Evolutionary conservation across 345 rosid genomes (phyloP).

Genomic region (Brassica napus): Da-Ae NC_063452.1:4283501-4284000

Average conservation of each 20-base stretch:
- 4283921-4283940: constrained; percentile 78
- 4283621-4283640: neutral
- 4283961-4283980: constrained; percentile 65
- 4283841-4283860: constrained; percentile 51
- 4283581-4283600: neutral
- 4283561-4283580: neutral
- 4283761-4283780: constrained; percentile 57
- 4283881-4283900: constrained; percentile 78
- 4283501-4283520: neutral
- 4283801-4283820: constrained; percentile 56
- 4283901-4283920: constrained; percentile 73
- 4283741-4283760: constrained; percentile 49
- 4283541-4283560: neutral
- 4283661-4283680: neutral
- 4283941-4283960: constrained; percentile 75
- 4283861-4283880: constrained; percentile 48
- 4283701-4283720: too few species aligned
- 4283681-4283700: neutral
- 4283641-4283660: neutral
- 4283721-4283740: neutral
- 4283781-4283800: constrained; percentile 48
- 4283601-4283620: neutral
- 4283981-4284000: constrained; percentile 43
- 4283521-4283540: neutral
- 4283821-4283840: constrained; percentile 54